Evolutionary conservation across 2,329 filamentous ascomycete genomes (phyloP), one percentile per base, ranked within the genome.

Genomic region (Botrytis cinerea): DNA sequence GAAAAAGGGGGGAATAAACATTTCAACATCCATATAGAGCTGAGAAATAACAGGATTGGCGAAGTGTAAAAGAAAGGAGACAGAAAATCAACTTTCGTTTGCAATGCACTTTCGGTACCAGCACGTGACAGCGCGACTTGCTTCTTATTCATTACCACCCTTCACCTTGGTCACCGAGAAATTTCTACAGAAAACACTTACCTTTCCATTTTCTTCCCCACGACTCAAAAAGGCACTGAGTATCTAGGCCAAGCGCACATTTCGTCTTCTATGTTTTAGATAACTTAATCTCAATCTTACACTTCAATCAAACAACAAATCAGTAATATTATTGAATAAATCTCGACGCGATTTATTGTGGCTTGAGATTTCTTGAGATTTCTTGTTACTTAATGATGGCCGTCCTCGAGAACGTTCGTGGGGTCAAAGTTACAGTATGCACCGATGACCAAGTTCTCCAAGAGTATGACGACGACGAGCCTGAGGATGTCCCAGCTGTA

Each of bases 391-490:
- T 14, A 35, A n/a, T 2, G 3, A 73, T 73, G 71, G 57, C 54
- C 5, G 28, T 73, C 8, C 54, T 70, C 20, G 16, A 63, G 2
- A 18, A 1, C 20, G 16, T 73, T 20, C 54, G 40, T 35, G 71
- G 51, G 25, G 70, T 73, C 10, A 18, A 57, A 46, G 64, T 73
- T 20, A 73, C 71, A 20, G 64, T 73, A 6, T 25, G 57, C 32
- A 43, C 45, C 2, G 57, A 70, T 10, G 6, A 20, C 2, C 32
- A 61, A 28, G n/a, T 43, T 51, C 51, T 69, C 8, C 28, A 70
- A 48, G 64, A 73, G 28, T 70, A 73, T 32, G 67, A 73, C 16
- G 72, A 69, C 25, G 32, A 74, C 64, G 54, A 40, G 3, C 10
- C 54, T 16, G 67, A 73, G 35, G 12, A 40, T 46, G 28, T 45